These are phyloP conservation scores for Saksenaea vasiformis DNA, from an alignment of 371 early-diverging fungal genomes.

Conservation along the genomic window DNA sequence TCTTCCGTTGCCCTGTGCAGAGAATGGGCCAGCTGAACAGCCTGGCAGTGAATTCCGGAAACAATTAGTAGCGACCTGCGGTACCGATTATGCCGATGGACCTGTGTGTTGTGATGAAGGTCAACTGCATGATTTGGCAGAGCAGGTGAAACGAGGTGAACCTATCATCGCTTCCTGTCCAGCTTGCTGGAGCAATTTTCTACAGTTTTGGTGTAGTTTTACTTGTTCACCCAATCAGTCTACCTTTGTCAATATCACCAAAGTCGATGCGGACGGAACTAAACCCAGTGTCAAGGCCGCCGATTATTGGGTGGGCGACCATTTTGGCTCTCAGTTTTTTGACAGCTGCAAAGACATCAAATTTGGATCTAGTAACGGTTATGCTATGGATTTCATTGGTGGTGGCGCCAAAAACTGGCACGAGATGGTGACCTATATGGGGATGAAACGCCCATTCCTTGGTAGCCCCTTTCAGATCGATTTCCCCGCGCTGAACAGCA, in stretches of 20 bases:
- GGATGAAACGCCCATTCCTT: slow-evolving; percentile 53
- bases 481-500: slow-evolving; percentile 48
- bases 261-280: slow-evolving; percentile 23
- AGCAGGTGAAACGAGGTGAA: slow-evolving; percentile 59
- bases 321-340: slow-evolving; percentile 64
- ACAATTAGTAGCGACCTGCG: slow-evolving; percentile 61
- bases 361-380: slow-evolving; percentile 68
- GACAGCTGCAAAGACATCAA: slow-evolving; percentile 80
- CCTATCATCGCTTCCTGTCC: slow-evolving; percentile 70
- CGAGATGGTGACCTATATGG: slow-evolving; percentile 70
- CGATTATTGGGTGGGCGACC: slow-evolving; percentile 64
- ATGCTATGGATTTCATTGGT: slow-evolving; percentile 77
- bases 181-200: slow-evolving; percentile 78
- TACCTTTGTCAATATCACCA: slow-evolving; percentile 70
- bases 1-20: slow-evolving; percentile 50
- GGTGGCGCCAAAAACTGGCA: slow-evolving; percentile 73
- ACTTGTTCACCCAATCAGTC: slow-evolving; percentile 76
- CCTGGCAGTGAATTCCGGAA: slow-evolving; percentile 51
- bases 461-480: slow-evolving; percentile 79
- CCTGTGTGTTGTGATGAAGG: slow-evolving; percentile 64
- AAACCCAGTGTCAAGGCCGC: slow-evolving; percentile 44
- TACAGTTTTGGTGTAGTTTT: slow-evolving; percentile 72
- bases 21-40: slow-evolving; percentile 52
- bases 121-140: slow-evolving; percentile 56
- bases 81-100: slow-evolving; percentile 51